Conservation (phyloP, 75 land plant genomes). For the Chamaecyparis obtusa region DNA sequence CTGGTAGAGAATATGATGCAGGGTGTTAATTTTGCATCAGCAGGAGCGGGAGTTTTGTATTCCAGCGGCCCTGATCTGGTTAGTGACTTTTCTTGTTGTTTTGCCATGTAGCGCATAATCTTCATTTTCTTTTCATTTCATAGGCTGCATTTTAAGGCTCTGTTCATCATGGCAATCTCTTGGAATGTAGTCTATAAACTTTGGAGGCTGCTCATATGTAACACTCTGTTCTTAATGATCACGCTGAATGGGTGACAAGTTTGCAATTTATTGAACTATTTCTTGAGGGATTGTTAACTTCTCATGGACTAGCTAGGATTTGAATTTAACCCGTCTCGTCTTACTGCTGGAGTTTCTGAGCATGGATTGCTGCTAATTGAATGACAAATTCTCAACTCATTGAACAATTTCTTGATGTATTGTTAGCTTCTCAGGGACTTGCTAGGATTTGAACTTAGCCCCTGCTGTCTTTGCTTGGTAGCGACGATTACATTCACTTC, state of each 20-base stretch:
- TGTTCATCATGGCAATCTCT: background rate
- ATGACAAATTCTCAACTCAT: no score
- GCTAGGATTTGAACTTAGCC: no score
- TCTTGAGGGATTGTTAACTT: no score
- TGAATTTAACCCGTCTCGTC: background rate
- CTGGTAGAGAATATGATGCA: slow-evolving; percentile 42
- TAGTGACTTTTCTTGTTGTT: background rate
- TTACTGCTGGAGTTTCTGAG: background rate
- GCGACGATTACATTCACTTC: no score
- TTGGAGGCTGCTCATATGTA: background rate
- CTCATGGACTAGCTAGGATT: background rate
- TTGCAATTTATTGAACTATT: no score
- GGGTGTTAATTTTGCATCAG: slow-evolving; percentile 85
- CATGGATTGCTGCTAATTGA: no score
- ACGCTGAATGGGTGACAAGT: background rate
- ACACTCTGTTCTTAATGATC: background rate
- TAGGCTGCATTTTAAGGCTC: background rate
- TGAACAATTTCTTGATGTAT: no score
- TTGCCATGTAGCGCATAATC: background rate
- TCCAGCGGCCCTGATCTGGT: slow-evolving; percentile 74
- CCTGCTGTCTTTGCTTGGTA: no score
- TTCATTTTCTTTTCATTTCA: background rate
- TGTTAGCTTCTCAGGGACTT: no score
- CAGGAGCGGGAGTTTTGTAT: slow-evolving; percentile 73
- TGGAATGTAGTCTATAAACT: background rate